Evolutionary conservation across 2,329 filamentous ascomycete genomes (phyloP), one percentile per base, ranked within the genome.

Genomic region (Ascochyta viciae-villosae): DNA sequence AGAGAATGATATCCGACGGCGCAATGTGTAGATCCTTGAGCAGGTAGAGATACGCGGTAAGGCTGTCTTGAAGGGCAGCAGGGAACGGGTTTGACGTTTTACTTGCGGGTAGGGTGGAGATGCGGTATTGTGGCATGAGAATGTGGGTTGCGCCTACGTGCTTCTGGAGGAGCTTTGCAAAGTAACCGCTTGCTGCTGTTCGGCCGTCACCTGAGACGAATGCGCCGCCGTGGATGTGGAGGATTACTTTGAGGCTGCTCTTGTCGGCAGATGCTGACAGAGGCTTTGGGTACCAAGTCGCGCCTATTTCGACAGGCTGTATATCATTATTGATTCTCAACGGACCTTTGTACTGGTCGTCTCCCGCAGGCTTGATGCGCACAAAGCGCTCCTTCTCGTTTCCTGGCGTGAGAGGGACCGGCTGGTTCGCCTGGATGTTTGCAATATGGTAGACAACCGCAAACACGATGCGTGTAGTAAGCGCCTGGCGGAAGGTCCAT

Each of bases 161-260:
- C 31, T 74, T 67, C 23, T 78, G 58, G 0, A 81, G 55, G 0
- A 67, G 75, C 9, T 51, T 50, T 0, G 68, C 64, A 29, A 70
- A 61, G 44, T 62, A 74, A 0, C 76, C 74, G 5, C 66, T 63
- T 40, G 74, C 74, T 23, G 58, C 54, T 5, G 68, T 73, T 19
- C 79, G 63, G 8, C 78, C 79, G 54, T 80, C 76, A 40, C 78
- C 79, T 16, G 77, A 65, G 1, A 82, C 76, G 60, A 76, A 83
- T 0, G 78, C 81, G 37, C 81, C 81, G 41, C 81, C 81, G 62
- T 83, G 81, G 50, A 82, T 71, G 55, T 83, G 81, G 6, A 83
- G 68, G 7, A 81, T 63, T 1, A 82, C 74, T 1, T 62, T 71
- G 47, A 66, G 57, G 23, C 59, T 61, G 29, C 34, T 57, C 33